Base-by-base conservation (phyloP, 2,329 filamentous ascomycete genomes). In the Plenodomus tracheiphilus region DNA sequence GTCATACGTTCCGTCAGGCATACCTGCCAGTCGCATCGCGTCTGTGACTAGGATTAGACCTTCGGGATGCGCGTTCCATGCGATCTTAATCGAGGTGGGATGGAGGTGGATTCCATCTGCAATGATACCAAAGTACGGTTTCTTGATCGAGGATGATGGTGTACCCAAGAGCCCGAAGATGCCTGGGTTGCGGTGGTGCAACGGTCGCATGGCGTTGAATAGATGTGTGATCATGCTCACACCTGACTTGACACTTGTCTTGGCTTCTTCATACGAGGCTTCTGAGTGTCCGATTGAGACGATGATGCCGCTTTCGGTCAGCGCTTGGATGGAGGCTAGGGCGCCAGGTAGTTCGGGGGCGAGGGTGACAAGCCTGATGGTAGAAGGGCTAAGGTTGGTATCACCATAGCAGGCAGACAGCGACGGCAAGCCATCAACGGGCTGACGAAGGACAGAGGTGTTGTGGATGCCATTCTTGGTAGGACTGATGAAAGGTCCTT, bases 21-120 rank as follows among this genome's bases (percentile, higher is more conserved):
- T 78, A 1, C 92, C 92, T 17, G 89, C 86, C 15, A 96, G 81
- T 59, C 89, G 86, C 90, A 96, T 96, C 4, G 91, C 91, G 71
- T 97, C 92, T 0, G 92, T 96, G 38, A 97, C 91, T 5, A 97
- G 82, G 51, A 96, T 88, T 64, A 94, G 86, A 0, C 92, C 92
- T 4, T 86, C 82, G 0, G 90, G 91, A 65, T 96, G 89, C 0
- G 91, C 86, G 58, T 89, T 89, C 77, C 87, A 95, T 1, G 92
- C 91, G 51, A 96, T 93, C 71, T 91, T 92, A 73, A 96, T 85
- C 0, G 88, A 89, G 1, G 90, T 92, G 0, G 91, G 89, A 62
- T 96, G 91, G 25, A 96, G 78, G 69, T 97, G 92, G 54, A 95
- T 91, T 17, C 92, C 92, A 67, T 97, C 92, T 3, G 89, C 85